Conservation (phyloP, 805 yeast genomes). For the Saccharomycopsis fermentans region DNA sequence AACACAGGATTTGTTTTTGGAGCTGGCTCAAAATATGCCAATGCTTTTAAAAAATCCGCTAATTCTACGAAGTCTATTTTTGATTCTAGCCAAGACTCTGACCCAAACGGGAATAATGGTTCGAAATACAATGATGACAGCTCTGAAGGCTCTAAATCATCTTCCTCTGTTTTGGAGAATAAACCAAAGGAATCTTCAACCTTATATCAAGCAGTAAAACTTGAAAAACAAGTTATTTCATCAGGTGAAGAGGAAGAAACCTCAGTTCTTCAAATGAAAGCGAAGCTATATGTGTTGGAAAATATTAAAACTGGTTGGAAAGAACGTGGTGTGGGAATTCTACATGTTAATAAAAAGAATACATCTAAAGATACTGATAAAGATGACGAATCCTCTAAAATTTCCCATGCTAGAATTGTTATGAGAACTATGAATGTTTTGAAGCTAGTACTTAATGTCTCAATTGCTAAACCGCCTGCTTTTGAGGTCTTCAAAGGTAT, state of each 20-base stretch:
- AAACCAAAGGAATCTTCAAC: conserved; percentile 23
- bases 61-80: conserved; percentile 47
- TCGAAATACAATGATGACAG: conserved; percentile 20
- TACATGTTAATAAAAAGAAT: conserved; percentile 57
- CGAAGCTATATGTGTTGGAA: conserved; percentile 66
- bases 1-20: conserved; percentile 31
- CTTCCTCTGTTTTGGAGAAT: conserved; percentile 22
- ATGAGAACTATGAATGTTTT: conserved; percentile 87
- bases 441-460: conserved; percentile 71
- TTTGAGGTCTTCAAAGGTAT: conserved; percentile 68
- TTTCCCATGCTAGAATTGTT: conserved; percentile 50
- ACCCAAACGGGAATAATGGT: conserved; percentile 20
- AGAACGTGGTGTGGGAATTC: conserved; percentile 82
- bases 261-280: conserved; percentile 55
- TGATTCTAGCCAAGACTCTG: conserved; percentile 26
- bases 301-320: conserved; percentile 79
- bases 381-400: neutral
- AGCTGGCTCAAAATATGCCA: conserved; percentile 35
- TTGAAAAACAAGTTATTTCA: conserved; percentile 47
- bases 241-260: conserved; percentile 91
- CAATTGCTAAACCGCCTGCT: conserved; percentile 39
- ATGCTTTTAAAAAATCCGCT: conserved; percentile 43
- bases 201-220: conserved; percentile 47
- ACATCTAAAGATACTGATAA: conserved; percentile 17
- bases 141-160: conserved; percentile 17